Percentiles rank a stretch among this genome's conserved stretches.
These are phyloP conservation scores for Cutaneotrichosporon curvatum DNA, from an alignment of 1,284 basidiomycete genomes.

Conservation along the genomic window DNA sequence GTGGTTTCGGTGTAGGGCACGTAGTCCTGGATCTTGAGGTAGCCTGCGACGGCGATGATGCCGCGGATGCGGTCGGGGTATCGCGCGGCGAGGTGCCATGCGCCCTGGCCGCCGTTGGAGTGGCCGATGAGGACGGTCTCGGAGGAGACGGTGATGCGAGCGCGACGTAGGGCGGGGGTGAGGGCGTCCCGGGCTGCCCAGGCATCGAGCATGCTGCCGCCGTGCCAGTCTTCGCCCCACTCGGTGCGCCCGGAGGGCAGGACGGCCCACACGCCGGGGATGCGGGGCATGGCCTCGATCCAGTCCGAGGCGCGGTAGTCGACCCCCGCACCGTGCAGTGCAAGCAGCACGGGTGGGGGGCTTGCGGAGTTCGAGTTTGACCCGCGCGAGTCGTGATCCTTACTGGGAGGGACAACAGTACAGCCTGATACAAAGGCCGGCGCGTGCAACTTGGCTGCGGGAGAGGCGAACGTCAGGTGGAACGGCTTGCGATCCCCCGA, in stretches of 20 bases:
- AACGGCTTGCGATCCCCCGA: conserved; percentile 8
- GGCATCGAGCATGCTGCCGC: conserved; percentile 34
- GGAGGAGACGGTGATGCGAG: not conserved
- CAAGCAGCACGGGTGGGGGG: conserved; percentile 29
- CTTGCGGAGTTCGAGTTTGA: not conserved
- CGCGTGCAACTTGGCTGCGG: not conserved
- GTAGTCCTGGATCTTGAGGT: conserved; percentile 77
- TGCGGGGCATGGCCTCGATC: conserved; percentile 23
- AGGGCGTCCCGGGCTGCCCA: conserved; percentile 35
- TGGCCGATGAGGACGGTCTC: conserved; percentile 61
- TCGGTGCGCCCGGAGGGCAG: conserved; percentile 40
- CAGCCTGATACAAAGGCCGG: conserved; percentile 29
- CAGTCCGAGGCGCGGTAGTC: conserved; percentile 21
- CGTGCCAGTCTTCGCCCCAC: conserved; percentile 47
- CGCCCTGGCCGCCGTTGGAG: conserved; percentile 87
- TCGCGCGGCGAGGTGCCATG: conserved; percentile 68
- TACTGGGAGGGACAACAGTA: conserved; percentile 23
- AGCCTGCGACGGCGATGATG: conserved; percentile 67
- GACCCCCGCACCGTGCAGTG: conserved; percentile 44
- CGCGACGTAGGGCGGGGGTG: not conserved
- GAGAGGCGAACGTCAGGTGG: conserved; percentile 27
- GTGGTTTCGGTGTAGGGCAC: conserved; percentile 54
- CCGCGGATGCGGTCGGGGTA: conserved; percentile 69
- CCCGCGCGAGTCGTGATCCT: no score
- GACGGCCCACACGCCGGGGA: conserved; percentile 31